A percentile compares a stretch with the other conserved stretches of the same genome.
Evolutionary conservation across 345 rosid species (phyloP).

Genomic region (Geranium rotundifolium): DNA sequence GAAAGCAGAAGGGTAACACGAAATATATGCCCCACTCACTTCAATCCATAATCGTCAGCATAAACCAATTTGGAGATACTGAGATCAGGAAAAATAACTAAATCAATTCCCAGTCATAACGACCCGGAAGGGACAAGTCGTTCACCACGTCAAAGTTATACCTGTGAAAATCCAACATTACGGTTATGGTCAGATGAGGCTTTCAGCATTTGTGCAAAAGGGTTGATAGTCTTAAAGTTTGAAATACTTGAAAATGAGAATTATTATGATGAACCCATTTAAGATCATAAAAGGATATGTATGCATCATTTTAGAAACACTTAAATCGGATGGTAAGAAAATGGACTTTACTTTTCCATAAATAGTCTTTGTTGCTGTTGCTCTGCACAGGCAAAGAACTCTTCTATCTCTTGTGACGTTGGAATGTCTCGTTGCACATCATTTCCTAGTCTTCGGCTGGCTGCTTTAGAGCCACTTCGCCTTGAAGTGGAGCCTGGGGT

Average conservation of each 20-base stretch:
- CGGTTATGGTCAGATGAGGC: neutral
- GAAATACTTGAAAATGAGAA: neutral
- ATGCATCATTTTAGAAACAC: too few species aligned
- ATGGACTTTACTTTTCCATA: constrained; percentile 39
- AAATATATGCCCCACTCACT: too few species aligned
- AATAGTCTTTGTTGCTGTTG: constrained; percentile 40
- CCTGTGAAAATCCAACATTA: constrained; percentile 14
- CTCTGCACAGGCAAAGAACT: constrained; percentile 55
- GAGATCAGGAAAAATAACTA: neutral
- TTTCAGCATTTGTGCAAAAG: neutral
- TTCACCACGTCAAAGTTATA: constrained; percentile 63
- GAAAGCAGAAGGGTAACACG: too few species aligned
- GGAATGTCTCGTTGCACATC: constrained; percentile 25
- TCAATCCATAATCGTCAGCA: too few species aligned
- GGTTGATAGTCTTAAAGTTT: neutral
- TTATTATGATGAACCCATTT: neutral
- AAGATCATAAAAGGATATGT: neutral
- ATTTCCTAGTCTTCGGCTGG: constrained; percentile 16
- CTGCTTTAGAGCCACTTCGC: constrained; percentile 8
- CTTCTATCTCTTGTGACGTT: constrained; percentile 49
- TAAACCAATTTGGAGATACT: too few species aligned
- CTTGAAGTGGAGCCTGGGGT: constrained; percentile 37
- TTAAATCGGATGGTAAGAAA: neutral
- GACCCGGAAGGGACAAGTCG: constrained; percentile 63
- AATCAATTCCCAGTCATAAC: constrained; percentile 41